Evolutionary conservation across 2,329 filamentous ascomycete species (phyloP), one percentile per base, ranked within the genome.

Genomic region (Colletotrichum karsti): DNA sequence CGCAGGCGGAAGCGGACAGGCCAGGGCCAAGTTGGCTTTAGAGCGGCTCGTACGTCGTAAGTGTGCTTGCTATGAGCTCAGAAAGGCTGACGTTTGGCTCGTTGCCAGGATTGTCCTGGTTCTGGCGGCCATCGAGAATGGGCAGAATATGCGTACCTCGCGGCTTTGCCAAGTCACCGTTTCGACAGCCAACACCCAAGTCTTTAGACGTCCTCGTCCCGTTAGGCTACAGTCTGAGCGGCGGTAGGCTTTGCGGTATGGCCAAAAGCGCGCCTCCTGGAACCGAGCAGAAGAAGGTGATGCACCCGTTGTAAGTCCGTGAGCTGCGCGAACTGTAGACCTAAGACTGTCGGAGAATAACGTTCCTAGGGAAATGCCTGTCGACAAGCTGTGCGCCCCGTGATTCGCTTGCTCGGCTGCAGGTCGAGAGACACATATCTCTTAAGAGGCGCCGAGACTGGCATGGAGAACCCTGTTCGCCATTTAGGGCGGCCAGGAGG

Each of bases 381-480:
- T 22, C 55, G 39, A 46, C 7, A 26, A 13, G 41, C 20, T 15
- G 20, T 13, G 13, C 22, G 30, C n/a, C 28, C n/a, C 26, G n/a
- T 53, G 18, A 59, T 53, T 46, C 41, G 48, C 56, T 37, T 22
- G 41, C 53, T 35, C 33, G 33, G 63, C 42, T 30, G 41, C 51
- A 26, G 57, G 22, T 35, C 48, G 12, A 42, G 35, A 50, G 42
- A 63, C 9, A 51, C 13, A 51, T 18, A 26, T 58, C 54, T 58
- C 51, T 67, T 24, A 33, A 58, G 60, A 64, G 53, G 64, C 46
- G 64, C 64, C 60, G 60, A 58, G 30, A 41, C 44, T 63, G 41
- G 33, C 64, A 67, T 64, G 64, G 54, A 8, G 26, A 48, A 30
- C 64, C 64, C 46, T 67, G 53, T 22, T 12, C 53, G 7, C 13